Conservation (phyloP, 1,284 basidiomycete species). For the Stereum hirsutum region DNA sequence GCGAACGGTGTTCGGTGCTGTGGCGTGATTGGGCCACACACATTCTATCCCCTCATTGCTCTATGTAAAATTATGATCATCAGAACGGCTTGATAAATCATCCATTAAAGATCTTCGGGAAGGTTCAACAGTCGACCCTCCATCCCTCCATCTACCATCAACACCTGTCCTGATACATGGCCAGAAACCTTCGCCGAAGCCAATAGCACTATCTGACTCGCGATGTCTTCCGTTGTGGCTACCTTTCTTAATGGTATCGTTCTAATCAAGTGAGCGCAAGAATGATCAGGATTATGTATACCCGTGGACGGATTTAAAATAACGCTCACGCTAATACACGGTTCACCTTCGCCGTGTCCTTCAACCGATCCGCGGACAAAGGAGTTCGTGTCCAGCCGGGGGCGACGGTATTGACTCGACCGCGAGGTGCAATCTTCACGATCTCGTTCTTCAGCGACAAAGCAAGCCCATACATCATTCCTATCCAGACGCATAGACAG, state of each 20-base stretch:
- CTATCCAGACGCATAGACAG: constrained; percentile 24
- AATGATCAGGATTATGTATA: neutral
- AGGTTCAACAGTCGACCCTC: constrained; percentile 55
- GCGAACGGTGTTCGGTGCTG: too few species aligned
- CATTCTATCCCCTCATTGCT: too few species aligned
- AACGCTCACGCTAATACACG: constrained; percentile 56
- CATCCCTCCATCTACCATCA: constrained; percentile 74
- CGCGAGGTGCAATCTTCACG: constrained; percentile 61
- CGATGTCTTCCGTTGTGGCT: constrained; percentile 52
- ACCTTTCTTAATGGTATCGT: constrained; percentile 71
- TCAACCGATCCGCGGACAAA: constrained; percentile 41
- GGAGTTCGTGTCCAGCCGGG: constrained; percentile 67
- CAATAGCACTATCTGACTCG: constrained; percentile 53
- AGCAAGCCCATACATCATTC: constrained; percentile 67
- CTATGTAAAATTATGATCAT: too few species aligned
- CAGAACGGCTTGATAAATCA: too few species aligned
- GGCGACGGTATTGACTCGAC: constrained; percentile 62
- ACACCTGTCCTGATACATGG: constrained; percentile 63
- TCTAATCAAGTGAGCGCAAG: neutral
- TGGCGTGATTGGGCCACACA: too few species aligned
- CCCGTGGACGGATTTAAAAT: too few species aligned
- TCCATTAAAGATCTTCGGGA: too few species aligned
- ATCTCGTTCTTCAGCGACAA: constrained; percentile 73
- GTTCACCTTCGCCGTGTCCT: constrained; percentile 36
- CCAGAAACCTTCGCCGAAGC: constrained; percentile 58